A percentile compares a stretch with the other conserved stretches of the same genome.
Conservation (phyloP, 1,284 basidiomycete species). For the Ustilago loliicola region DNA sequence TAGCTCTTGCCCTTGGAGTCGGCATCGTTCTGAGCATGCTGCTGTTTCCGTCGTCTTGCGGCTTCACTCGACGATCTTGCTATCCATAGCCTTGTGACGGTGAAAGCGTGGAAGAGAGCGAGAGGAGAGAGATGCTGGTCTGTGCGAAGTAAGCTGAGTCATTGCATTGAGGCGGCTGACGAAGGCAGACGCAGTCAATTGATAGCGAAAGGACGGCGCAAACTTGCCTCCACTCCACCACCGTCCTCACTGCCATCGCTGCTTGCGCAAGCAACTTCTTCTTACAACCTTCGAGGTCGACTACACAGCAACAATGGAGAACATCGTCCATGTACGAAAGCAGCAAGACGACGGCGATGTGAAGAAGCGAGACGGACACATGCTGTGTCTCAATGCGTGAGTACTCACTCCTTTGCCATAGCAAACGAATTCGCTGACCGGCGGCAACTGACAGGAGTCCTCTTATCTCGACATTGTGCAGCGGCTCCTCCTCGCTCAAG, state of each 20-base stretch:
- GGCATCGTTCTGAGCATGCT: background rate
- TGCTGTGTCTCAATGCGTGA: slow-evolving; percentile 16
- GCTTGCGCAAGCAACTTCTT: background rate
- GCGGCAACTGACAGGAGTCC: background rate
- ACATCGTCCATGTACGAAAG: slow-evolving; percentile 1
- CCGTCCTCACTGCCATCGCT: background rate
- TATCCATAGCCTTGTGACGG: background rate
- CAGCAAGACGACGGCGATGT: background rate
- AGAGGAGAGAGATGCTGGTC: background rate
- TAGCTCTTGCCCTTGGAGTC: background rate
- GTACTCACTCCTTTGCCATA: background rate
- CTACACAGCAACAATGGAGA: slow-evolving; percentile 4
- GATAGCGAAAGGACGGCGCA: background rate
- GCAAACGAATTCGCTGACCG: background rate
- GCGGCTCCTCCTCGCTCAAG: slow-evolving; percentile 49
- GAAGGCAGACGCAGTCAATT: background rate
- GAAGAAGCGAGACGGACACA: background rate
- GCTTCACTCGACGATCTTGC: background rate
- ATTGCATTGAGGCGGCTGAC: background rate
- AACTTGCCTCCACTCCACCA: background rate
- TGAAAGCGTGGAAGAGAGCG: background rate
- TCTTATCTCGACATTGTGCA: background rate
- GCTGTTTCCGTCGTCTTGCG: background rate
- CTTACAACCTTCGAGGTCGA: background rate
- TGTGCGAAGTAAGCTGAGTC: slow-evolving; percentile 14